Evolutionary conservation across 2,329 filamentous ascomycete species (phyloP).

Genomic region (Dactylellina cionopaga): DNA sequence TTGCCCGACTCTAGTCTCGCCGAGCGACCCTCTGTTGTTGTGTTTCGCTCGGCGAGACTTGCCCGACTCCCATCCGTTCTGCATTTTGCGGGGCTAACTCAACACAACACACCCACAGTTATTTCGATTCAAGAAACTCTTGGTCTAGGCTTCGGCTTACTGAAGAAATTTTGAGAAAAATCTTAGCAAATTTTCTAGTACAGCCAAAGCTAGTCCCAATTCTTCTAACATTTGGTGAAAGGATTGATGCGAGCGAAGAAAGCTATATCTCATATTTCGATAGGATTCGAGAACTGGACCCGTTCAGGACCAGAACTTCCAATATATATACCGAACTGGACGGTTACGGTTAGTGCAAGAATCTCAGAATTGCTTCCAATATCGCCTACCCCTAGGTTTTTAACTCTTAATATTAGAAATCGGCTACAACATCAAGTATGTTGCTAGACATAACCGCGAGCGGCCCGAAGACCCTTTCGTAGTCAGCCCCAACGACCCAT

Average conservation of each 20-base stretch:
- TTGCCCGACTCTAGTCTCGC: too few relatives aligned
- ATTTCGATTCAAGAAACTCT: slow-evolving; percentile 26
- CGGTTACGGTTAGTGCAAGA: slow-evolving; percentile 30
- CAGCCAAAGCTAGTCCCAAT: slow-evolving; percentile 40
- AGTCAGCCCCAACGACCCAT: slow-evolving; percentile 27
- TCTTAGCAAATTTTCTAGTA: slow-evolving; percentile 34
- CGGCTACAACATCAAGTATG: slow-evolving; percentile 45
- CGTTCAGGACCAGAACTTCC: slow-evolving; percentile 27
- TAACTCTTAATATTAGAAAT: slow-evolving; percentile 33
- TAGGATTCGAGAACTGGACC: slow-evolving; percentile 41
- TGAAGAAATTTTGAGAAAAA: slow-evolving; percentile 30
- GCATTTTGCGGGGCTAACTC: too few relatives aligned
- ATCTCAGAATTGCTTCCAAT: not conserved
- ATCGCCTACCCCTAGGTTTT: too few relatives aligned
- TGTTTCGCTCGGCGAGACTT: too few relatives aligned
- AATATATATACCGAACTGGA: slow-evolving; percentile 33
- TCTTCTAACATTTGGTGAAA: slow-evolving; percentile 38
- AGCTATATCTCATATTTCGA: slow-evolving; percentile 48
- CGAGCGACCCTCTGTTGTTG: too few relatives aligned
- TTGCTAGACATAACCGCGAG: slow-evolving; percentile 23
- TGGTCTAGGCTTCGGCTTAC: slow-evolving; percentile 26
- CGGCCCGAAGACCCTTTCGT: slow-evolving; percentile 15
- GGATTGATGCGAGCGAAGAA: slow-evolving; percentile 25
- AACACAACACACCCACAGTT: too few relatives aligned
- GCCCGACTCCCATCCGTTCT: too few relatives aligned